Evolutionary conservation across 192 early-diverging fungal species (phyloP).

Genomic region (Kappamyces sp.): DNA sequence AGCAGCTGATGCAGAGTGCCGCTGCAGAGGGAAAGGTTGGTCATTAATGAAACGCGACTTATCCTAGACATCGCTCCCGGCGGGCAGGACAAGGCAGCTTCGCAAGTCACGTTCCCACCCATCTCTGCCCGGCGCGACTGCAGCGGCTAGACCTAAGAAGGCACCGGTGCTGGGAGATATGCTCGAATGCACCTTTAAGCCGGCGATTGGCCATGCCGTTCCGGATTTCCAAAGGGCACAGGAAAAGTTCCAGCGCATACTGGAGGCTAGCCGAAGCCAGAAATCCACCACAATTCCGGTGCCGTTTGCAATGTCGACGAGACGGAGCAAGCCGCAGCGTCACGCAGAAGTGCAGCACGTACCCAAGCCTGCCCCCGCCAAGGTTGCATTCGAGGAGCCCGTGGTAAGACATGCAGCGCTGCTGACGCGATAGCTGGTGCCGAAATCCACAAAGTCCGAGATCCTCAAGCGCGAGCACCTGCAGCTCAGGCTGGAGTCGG

Average conservation of each 20-base stretch:
- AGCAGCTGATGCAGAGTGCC: not conserved
- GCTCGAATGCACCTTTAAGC: slow-evolving; percentile 7
- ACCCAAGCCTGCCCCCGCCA: not conserved
- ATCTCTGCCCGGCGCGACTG: not conserved
- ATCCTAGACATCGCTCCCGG: not conserved
- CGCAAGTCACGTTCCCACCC: not conserved
- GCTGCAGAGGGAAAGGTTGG: not conserved
- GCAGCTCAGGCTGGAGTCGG: not conserved
- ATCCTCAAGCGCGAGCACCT: not conserved
- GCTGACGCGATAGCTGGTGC: not conserved
- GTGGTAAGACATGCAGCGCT: not conserved
- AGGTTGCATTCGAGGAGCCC: not conserved
- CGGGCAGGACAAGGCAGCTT: slow-evolving; percentile 3
- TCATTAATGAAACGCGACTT: not conserved
- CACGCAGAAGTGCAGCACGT: not conserved
- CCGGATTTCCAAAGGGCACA: slow-evolving; percentile 9
- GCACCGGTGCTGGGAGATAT: not conserved
- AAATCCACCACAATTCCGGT: slow-evolving; percentile 1
- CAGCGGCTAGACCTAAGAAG: not conserved
- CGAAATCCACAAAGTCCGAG: slow-evolving; percentile 6
- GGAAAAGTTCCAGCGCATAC: not conserved
- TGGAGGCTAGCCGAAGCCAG: slow-evolving; percentile 5
- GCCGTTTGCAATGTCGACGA: slow-evolving; percentile 9
- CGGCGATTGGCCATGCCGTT: slow-evolving; percentile 1
- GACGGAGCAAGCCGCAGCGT: not conserved